Evolutionary conservation across 257 asterid genomes (phyloP).

Genomic region (Jacaranda copaia): DNA sequence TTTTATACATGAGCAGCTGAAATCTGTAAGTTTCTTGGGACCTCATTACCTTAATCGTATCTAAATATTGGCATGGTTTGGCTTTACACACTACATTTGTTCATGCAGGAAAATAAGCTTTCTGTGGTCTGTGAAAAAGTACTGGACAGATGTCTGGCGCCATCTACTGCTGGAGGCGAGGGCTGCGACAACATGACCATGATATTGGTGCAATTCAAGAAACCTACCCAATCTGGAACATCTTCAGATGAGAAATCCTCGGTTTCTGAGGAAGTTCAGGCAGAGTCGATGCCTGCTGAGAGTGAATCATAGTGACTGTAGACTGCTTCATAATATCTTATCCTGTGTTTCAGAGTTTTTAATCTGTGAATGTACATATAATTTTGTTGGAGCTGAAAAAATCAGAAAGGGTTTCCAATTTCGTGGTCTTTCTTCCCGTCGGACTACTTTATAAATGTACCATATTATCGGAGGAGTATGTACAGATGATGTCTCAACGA

Average conservation of each 20-base stretch:
- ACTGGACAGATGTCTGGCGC: conserved; percentile 82
- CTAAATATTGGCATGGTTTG: too few relatives aligned
- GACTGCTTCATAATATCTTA: conserved; percentile 12
- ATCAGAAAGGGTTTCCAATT: not conserved
- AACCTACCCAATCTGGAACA: conserved; percentile 39
- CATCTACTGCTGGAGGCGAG: conserved; percentile 88
- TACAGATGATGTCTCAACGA: conserved; percentile 38
- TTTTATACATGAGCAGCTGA: conserved; percentile 81
- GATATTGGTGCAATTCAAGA: conserved; percentile 85
- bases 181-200: conserved; percentile 98
- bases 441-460: not conserved
- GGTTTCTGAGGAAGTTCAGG: conserved; percentile 36
- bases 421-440: not conserved
- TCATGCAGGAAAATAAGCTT: conserved; percentile 75
- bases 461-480: conserved; percentile 30
- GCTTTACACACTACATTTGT: not conserved
- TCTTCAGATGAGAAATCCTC: conserved; percentile 44
- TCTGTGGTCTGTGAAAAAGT: conserved; percentile 80
- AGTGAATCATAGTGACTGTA: not conserved
- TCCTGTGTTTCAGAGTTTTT: conserved; percentile 7
- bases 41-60: not conserved
- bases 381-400: conserved; percentile 27
- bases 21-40: conserved; percentile 65
- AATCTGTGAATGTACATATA: conserved; percentile 40
- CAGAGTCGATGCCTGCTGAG: conserved; percentile 28